phyloP scores from a whole-genome alignment of 352 stramenopile species.

The Globisporangium uncinulatum region DNA sequence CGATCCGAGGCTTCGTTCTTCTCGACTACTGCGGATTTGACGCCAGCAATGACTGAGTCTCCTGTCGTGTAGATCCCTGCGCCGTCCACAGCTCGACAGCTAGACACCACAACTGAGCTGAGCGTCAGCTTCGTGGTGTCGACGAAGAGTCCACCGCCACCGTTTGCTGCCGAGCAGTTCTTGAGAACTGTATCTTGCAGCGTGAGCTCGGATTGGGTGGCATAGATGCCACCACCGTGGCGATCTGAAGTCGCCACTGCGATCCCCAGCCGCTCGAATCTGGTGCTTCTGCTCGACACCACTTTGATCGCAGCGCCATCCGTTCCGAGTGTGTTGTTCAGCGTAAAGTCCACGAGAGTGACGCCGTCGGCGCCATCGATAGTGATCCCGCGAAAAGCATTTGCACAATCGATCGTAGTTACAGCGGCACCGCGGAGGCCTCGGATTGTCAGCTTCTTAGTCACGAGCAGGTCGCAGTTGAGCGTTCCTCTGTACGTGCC shows the following conservation, averaged over 20 bases:
- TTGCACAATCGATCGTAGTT: slow-evolving; percentile 37
- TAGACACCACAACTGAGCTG: slow-evolving; percentile 8
- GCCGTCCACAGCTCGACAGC: slow-evolving; percentile 18
- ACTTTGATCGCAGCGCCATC: slow-evolving; percentile 28
- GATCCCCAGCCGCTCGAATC: slow-evolving; percentile 14
- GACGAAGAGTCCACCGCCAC: slow-evolving; percentile 28
- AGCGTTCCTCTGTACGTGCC: slow-evolving; percentile 24
- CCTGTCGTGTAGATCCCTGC: slow-evolving; percentile 26
- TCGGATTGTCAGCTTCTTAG: slow-evolving; percentile 23
- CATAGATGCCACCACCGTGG: slow-evolving; percentile 32
- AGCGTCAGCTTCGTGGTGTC: slow-evolving; percentile 18
- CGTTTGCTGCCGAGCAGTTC: slow-evolving; percentile 15
- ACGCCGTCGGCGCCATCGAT: slow-evolving; percentile 13
- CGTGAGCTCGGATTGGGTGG: slow-evolving; percentile 17
- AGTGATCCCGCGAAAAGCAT: slow-evolving; percentile 17
- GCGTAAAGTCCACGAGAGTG: slow-evolving; percentile 20
- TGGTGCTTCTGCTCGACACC: slow-evolving; percentile 15
- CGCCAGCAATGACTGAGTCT: slow-evolving; percentile 11
- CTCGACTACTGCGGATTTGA: slow-evolving; percentile 13
- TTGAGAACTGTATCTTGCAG: slow-evolving; percentile 14
- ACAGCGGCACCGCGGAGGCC: slow-evolving; percentile 27
- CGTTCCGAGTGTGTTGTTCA: slow-evolving; percentile 14
- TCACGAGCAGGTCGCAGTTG: slow-evolving; percentile 39
- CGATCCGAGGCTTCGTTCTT: slow-evolving; percentile 18
- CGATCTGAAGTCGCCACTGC: slow-evolving; percentile 4